A percentile compares a stretch with the other conserved stretches of the same genome.
Conservation (phyloP, 2,329 filamentous ascomycete genomes). For the Trichoderma sp. region DNA sequence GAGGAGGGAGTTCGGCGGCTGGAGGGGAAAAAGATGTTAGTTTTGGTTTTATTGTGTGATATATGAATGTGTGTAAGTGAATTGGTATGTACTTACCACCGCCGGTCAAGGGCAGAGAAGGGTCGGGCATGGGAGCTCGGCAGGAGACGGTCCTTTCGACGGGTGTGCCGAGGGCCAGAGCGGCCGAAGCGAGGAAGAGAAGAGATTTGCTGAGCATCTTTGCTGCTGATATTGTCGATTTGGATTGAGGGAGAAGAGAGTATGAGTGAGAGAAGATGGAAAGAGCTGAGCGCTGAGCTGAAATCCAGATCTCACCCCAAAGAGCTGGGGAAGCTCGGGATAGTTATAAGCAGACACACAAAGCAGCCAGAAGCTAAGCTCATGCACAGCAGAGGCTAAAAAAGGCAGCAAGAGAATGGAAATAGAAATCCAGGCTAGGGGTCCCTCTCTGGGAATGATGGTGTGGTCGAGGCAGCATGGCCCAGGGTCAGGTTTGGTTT, state of each 20-base stretch:
- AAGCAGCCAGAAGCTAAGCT: background rate
- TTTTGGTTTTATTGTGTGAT: conserved; percentile 24
- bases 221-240: background rate
- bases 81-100: conserved; percentile 37
- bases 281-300: background rate
- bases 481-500: conserved; percentile 16
- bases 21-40: background rate
- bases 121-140: conserved; percentile 5
- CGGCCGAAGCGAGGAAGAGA: conserved; percentile 38
- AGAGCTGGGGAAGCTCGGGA: conserved; percentile 13
- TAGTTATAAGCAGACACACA: conserved; percentile 21
- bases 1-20: conserved; percentile 49
- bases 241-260: background rate
- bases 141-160: conserved; percentile 15
- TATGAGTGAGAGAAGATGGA: background rate
- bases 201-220: conserved; percentile 39
- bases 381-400: background rate
- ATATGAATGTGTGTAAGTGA: conserved; percentile 2
- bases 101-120: conserved; percentile 43
- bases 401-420: conserved; percentile 1
- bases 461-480: conserved; percentile 14
- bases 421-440: conserved; percentile 4
- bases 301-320: background rate
- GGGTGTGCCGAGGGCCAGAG: conserved; percentile 36
- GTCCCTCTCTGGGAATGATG: conserved; percentile 5